Evolutionary conservation across 73 alveolate genomes (phyloP).

Genomic region (Blepharisma stoltei): DNA sequence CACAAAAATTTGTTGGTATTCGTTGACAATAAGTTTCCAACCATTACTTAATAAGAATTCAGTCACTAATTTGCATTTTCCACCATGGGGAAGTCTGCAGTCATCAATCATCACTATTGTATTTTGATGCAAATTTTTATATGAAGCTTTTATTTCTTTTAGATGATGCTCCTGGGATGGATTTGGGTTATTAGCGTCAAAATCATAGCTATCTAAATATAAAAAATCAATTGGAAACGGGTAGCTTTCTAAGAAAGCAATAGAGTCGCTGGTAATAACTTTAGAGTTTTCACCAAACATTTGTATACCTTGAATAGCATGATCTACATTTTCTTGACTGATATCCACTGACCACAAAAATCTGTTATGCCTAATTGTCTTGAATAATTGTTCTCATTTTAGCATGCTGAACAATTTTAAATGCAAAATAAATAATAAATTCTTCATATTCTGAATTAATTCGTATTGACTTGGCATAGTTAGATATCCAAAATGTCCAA

Average conservation of each 20-base stretch:
- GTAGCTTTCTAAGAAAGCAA: background rate
- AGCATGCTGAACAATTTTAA: no score
- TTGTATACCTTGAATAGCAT: background rate
- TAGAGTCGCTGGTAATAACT: background rate
- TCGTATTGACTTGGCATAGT: no score
- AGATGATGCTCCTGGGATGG: conserved; percentile 12
- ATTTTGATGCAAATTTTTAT: background rate
- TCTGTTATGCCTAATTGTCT: no score
- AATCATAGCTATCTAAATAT: background rate
- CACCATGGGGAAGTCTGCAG: background rate
- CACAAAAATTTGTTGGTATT: background rate
- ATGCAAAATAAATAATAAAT: no score
- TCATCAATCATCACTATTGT: conserved; percentile 1
- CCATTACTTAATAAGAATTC: background rate
- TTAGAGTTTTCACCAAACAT: background rate
- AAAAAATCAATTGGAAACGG: background rate
- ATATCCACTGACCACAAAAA: background rate
- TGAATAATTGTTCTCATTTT: no score
- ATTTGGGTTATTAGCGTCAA: background rate
- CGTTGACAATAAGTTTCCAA: background rate
- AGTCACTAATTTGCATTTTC: background rate
- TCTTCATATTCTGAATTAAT: no score
- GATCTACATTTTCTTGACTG: background rate
- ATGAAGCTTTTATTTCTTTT: background rate
- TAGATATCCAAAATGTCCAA: background rate